These are phyloP conservation scores for Hanseniaspora singularis DNA, from an alignment of 805 yeast species.

Conservation along the genomic window DNA sequence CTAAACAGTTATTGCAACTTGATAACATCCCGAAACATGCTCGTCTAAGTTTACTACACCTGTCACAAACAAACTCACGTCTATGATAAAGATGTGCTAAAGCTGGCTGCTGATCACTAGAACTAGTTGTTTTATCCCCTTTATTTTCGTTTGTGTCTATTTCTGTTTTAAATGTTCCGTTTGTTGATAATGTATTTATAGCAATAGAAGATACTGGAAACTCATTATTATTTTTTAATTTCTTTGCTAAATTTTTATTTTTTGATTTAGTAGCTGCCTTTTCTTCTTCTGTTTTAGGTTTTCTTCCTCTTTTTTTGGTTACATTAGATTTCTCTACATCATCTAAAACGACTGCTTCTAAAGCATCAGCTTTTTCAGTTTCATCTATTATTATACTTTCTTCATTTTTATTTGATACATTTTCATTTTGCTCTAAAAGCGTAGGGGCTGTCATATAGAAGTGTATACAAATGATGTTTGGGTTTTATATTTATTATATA, in stretches of 20 bases:
- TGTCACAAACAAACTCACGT: conserved; percentile 17
- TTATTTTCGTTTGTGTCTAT: background rate
- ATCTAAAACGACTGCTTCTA: background rate
- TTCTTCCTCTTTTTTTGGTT: conserved; percentile 14
- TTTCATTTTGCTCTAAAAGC: too few species aligned
- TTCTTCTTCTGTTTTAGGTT: conserved; percentile 7
- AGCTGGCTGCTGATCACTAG: background rate
- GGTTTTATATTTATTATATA: too few species aligned
- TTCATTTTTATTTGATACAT: too few species aligned
- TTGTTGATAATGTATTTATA: background rate
- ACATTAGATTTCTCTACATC: background rate
- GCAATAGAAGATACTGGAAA: background rate
- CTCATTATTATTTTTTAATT: background rate
- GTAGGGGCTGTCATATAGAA: too few species aligned
- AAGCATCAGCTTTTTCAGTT: background rate
- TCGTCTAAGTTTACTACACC: conserved; percentile 18
- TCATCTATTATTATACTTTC: background rate
- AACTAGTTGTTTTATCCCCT: background rate
- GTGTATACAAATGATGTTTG: too few species aligned
- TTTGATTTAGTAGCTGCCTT: background rate
- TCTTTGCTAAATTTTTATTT: background rate
- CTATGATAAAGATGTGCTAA: conserved; percentile 14
- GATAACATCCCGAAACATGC: conserved; percentile 18
- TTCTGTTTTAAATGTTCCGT: conserved; percentile 2
- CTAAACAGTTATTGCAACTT: conserved; percentile 16